phyloP scores from a whole-genome alignment of 2,329 filamentous ascomycete genomes.

The Leptographium procerum region DNA sequence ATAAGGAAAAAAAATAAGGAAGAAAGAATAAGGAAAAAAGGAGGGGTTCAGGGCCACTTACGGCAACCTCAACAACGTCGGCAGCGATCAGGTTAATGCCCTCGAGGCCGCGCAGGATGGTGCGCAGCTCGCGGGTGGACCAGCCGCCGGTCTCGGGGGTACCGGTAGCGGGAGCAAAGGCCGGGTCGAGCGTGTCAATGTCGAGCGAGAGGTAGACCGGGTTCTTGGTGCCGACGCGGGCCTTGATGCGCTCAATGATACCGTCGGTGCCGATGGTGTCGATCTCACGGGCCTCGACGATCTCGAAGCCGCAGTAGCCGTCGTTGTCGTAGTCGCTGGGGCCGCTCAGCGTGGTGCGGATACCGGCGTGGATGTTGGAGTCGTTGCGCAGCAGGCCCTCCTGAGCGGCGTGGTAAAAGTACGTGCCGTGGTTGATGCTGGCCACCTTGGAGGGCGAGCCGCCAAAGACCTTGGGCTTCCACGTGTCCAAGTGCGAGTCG shows the following conservation, averaged over 20 bases:
- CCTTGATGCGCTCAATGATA: constrained; percentile 67
- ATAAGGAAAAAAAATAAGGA: background rate
- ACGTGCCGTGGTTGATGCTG: constrained; percentile 76
- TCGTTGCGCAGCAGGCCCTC: constrained; percentile 73
- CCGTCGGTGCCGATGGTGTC: constrained; percentile 47
- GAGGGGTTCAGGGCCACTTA: constrained; percentile 16
- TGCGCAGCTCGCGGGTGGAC: constrained; percentile 61
- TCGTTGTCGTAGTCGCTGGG: constrained; percentile 77
- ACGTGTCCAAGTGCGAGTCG: constrained; percentile 56
- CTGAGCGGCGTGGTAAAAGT: constrained; percentile 73
- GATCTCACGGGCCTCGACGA: constrained; percentile 57
- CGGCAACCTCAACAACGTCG: constrained; percentile 63
- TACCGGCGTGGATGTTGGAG: constrained; percentile 78
- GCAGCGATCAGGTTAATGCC: constrained; percentile 57
- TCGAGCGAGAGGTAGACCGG: constrained; percentile 78
- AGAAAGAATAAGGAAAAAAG: constrained; percentile 4
- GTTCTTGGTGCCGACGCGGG: constrained; percentile 60
- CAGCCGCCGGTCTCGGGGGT: constrained; percentile 69
- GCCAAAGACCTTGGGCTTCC: constrained; percentile 78
- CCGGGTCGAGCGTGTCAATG: constrained; percentile 80
- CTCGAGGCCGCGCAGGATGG: constrained; percentile 59
- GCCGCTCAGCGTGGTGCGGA: constrained; percentile 70
- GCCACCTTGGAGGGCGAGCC: constrained; percentile 67
- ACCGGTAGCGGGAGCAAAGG: constrained; percentile 65
- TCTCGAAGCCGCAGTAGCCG: constrained; percentile 74